Evolutionary conservation across 139 green algal species (phyloP).

Genomic region (Closterium sp.): DNA sequence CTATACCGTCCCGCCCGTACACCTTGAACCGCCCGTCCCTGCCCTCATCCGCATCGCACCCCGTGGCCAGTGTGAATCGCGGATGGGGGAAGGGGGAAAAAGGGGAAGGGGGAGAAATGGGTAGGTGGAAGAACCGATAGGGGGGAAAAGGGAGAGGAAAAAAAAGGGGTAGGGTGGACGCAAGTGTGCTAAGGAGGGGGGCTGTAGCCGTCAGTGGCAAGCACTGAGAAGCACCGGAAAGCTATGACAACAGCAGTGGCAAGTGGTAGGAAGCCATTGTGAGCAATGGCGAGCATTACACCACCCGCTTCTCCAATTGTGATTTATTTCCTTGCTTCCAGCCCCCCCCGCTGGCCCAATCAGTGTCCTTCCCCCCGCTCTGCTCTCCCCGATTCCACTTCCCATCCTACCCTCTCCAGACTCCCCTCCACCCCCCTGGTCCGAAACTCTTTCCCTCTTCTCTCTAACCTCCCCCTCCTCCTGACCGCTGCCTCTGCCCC

Average conservation of each 20-base stretch:
- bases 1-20: slow-evolving; percentile 15
- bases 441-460: background rate
- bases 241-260: no score
- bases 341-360: background rate
- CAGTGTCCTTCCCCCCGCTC: background rate
- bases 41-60: background rate
- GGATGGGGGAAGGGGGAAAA: background rate
- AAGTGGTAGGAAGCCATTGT: no score
- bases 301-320: background rate
- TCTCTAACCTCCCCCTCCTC: background rate
- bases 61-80: no score
- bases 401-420: background rate
- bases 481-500: background rate
- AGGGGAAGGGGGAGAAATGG: background rate
- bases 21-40: slow-evolving; percentile 26
- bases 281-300: background rate
- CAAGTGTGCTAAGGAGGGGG: no score
- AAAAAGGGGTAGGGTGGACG: background rate
- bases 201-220: no score
- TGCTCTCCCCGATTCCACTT: background rate
- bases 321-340: background rate
- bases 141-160: no score
- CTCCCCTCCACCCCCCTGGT: background rate
- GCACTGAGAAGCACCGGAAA: no score
- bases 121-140: background rate